Evolutionary conservation across 352 stramenopile genomes (phyloP).

Genomic region (Vaucheria bursata): DNA sequence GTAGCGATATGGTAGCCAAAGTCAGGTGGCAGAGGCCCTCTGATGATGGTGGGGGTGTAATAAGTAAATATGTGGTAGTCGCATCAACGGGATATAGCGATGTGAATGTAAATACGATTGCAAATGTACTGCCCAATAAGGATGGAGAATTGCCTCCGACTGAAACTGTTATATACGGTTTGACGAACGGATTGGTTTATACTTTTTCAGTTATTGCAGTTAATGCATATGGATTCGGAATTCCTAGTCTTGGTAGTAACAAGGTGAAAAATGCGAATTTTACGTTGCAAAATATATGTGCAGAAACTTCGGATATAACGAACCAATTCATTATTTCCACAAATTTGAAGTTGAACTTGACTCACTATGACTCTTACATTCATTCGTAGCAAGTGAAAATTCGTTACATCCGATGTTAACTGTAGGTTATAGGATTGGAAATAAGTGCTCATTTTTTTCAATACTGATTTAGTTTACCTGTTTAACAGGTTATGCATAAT

Average conservation of each 20-base stretch:
- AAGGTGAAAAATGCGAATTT: constrained; percentile 15
- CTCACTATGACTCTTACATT: too few species aligned
- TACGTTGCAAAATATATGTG: too few species aligned
- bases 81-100: constrained; percentile 33
- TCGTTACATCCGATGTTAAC: too few species aligned
- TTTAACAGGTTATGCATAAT: too few species aligned
- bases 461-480: too few species aligned
- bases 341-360: too few species aligned
- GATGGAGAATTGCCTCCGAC: constrained; percentile 12
- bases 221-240: constrained; percentile 29
- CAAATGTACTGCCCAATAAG: constrained; percentile 11
- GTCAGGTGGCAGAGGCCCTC: constrained; percentile 15
- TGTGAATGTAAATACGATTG: constrained; percentile 38
- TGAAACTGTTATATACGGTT: constrained; percentile 9
- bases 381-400: too few species aligned
- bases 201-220: constrained; percentile 28
- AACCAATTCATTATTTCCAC: too few species aligned
- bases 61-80: constrained; percentile 42
- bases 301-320: too few species aligned
- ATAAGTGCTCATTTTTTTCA: too few species aligned
- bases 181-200: constrained; percentile 40
- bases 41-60: constrained; percentile 27
- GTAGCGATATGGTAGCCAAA: constrained; percentile 27
- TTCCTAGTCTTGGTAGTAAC: constrained; percentile 28
- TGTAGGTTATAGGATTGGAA: too few species aligned